Conservation (phyloP, 129 eudicot genomes). For the Helianthus annuus region DNA sequence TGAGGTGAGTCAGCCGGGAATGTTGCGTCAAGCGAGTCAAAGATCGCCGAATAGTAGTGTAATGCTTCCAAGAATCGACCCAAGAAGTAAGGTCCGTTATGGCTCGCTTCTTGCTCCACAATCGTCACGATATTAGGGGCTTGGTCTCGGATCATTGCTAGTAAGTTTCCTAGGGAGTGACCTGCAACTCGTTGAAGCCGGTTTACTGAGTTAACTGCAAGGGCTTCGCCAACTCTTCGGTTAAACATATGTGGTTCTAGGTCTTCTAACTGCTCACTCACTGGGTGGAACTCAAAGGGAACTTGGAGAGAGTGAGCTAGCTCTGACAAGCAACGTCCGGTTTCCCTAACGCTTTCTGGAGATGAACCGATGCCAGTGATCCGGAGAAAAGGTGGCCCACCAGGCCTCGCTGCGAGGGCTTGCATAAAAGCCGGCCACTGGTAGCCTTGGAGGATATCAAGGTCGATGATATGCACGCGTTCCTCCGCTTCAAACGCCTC, state of each 20-base stretch:
- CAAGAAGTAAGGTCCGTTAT: constrained; percentile 77
- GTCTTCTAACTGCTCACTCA: constrained; percentile 59
- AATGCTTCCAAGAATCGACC: constrained; percentile 77
- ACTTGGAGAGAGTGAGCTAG: constrained; percentile 66
- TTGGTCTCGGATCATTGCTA: constrained; percentile 73
- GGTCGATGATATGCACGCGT: constrained; percentile 74
- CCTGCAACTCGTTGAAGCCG: constrained; percentile 68
- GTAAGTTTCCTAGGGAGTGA: constrained; percentile 44
- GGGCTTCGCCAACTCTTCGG: constrained; percentile 73
- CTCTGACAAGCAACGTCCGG: constrained; percentile 65
- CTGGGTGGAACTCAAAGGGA: constrained; percentile 70
- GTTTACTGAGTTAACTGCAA: constrained; percentile 72
- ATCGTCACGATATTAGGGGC: constrained; percentile 74
- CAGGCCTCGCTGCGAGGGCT: constrained; percentile 72
- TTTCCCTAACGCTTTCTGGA: constrained; percentile 59
- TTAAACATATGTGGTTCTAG: constrained; percentile 73
- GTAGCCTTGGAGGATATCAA: constrained; percentile 77
- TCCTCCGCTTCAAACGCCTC: constrained; percentile 76
- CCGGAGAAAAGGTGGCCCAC: constrained; percentile 67
- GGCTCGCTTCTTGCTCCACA: constrained; percentile 83
- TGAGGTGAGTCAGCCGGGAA: constrained; percentile 70
- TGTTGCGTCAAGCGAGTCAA: constrained; percentile 74
- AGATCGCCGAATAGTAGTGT: constrained; percentile 68
- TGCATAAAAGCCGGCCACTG: constrained; percentile 90
- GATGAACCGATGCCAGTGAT: constrained; percentile 70